phyloP scores from a whole-genome alignment of 1,139 yeast genomes.

The Yamadazyma diospyri region DNA sequence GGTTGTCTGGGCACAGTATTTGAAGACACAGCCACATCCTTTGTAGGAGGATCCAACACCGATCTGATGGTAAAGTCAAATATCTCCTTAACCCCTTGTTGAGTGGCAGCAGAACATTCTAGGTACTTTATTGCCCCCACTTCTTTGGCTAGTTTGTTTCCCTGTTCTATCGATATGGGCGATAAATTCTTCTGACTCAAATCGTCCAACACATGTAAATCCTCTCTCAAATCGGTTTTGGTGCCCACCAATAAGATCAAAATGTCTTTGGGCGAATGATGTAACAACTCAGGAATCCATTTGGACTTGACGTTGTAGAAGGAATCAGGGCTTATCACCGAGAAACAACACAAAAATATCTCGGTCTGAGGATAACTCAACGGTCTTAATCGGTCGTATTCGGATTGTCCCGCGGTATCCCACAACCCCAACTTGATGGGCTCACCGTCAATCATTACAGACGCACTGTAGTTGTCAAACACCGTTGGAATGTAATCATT shows the following conservation, averaged over 20 bases:
- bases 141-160: conserved; percentile 64
- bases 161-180: conserved; percentile 65
- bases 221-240: conserved; percentile 80
- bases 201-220: conserved; percentile 70
- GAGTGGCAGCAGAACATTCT: conserved; percentile 94
- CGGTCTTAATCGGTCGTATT: conserved; percentile 88
- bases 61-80: conserved; percentile 78
- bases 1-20: conserved; percentile 6
- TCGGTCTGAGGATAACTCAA: conserved; percentile 91
- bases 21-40: conserved; percentile 6
- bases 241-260: conserved; percentile 83
- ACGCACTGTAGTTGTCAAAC: conserved; percentile 86
- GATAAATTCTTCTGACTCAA: conserved; percentile 58
- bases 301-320: conserved; percentile 69
- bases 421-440: conserved; percentile 82
- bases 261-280: conserved; percentile 76
- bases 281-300: conserved; percentile 88
- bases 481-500: conserved; percentile 95
- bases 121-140: conserved; percentile 71
- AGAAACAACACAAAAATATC: conserved; percentile 82
- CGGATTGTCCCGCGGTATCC: conserved; percentile 99
- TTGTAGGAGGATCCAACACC: conserved; percentile 56
- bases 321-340: conserved; percentile 78
- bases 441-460: conserved; percentile 78
- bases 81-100: conserved; percentile 77